phyloP scores from a whole-genome alignment of 345 rosid species.

The Firmiana major region DNA sequence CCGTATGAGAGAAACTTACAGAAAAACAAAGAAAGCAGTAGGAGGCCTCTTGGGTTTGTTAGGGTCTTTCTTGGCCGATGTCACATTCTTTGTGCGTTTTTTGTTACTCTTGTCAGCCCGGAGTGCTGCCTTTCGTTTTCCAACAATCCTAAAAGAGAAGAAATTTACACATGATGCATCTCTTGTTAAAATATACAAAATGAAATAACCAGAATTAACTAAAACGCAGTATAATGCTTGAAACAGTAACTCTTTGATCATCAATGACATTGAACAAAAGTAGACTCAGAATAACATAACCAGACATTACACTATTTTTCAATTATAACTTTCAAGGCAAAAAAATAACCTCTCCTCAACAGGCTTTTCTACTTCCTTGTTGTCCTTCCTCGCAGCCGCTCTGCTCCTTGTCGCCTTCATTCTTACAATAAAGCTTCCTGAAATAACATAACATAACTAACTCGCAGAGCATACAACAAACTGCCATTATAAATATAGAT shows the following conservation, averaged over 20 bases:
- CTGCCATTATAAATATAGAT: not conserved
- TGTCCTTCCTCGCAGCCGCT: constrained; percentile 34
- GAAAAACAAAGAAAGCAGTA: constrained; percentile 75
- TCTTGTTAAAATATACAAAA: not conserved
- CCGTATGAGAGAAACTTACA: constrained; percentile 29
- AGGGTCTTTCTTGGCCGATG: constrained; percentile 52
- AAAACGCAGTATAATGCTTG: not conserved
- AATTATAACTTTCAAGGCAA: not conserved
- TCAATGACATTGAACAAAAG: not conserved
- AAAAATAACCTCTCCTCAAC: constrained; percentile 35
- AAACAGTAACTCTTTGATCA: not conserved
- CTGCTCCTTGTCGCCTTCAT: constrained; percentile 47
- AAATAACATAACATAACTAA: constrained; percentile 3
- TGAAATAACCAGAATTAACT: not conserved
- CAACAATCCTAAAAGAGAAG: constrained; percentile 39
- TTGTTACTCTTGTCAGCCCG: constrained; percentile 32
- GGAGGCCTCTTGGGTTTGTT: constrained; percentile 76
- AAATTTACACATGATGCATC: not conserved
- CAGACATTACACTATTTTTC: not conserved
- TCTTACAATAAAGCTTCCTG: constrained; percentile 20
- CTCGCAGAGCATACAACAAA: not conserved
- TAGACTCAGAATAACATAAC: not conserved
- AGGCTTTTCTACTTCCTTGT: constrained; percentile 33
- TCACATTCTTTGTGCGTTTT: constrained; percentile 32
- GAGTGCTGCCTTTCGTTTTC: constrained; percentile 56